A percentile compares a stretch with the other conserved stretches of the same genome.
These are phyloP conservation scores for Vigna nakashimae DNA, from an alignment of 306 rosid species.

Conservation along the genomic window DNA sequence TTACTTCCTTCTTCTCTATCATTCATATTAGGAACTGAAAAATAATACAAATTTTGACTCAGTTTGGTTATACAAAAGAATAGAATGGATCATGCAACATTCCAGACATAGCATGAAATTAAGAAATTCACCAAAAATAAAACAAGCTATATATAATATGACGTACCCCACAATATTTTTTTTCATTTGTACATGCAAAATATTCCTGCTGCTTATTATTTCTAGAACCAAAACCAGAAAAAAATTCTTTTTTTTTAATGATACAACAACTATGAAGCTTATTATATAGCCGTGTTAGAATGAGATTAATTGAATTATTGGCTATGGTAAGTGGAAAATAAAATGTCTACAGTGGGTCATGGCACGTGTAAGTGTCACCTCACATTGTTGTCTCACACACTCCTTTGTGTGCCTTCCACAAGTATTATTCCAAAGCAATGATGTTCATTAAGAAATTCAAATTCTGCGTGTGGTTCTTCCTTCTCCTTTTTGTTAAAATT, in stretches of 20 bases:
- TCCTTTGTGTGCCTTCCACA: slow-evolving; percentile 33
- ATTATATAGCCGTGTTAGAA: background rate
- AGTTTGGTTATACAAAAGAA: background rate
- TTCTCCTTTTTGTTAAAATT: background rate
- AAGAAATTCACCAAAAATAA: background rate
- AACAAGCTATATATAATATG: background rate
- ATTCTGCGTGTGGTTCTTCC: background rate
- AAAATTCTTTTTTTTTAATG: background rate
- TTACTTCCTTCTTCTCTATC: background rate
- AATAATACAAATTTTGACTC: background rate
- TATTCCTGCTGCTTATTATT: slow-evolving; percentile 3
- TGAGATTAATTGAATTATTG: background rate
- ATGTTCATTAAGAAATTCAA: background rate
- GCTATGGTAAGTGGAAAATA: background rate
- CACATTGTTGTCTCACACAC: slow-evolving; percentile 32
- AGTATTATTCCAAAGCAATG: background rate
- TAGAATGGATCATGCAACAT: slow-evolving; percentile 44
- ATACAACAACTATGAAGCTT: background rate
- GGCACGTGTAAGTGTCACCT: slow-evolving; percentile 42
- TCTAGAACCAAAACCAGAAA: slow-evolving; percentile 20
- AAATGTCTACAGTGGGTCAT: background rate
- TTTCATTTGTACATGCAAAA: too few species aligned
- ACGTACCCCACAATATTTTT: background rate
- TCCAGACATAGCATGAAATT: background rate
- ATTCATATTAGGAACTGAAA: background rate